These are phyloP conservation scores for Tieghemostelium lacteum DNA, from an alignment of 78 protist genomes.

Conservation along the genomic window DNA sequence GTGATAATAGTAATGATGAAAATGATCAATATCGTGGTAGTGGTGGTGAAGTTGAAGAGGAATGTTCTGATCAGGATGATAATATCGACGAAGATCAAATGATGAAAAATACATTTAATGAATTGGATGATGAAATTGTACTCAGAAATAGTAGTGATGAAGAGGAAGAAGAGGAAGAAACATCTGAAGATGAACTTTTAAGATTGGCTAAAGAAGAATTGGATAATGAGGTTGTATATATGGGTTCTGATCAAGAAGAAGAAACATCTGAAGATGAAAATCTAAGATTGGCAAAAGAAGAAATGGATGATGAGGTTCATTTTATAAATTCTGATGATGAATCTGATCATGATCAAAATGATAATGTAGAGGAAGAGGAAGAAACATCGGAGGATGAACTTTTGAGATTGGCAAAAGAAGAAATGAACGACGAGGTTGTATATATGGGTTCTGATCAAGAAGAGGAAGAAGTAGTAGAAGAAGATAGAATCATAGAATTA, in stretches of 20 bases:
- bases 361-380: constrained; percentile 5
- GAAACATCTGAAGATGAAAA: background rate
- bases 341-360: constrained; percentile 6
- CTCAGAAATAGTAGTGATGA: background rate
- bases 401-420: background rate
- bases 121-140: background rate
- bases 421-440: background rate
- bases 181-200: constrained; percentile 12
- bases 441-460: background rate
- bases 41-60: background rate
- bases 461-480: constrained; percentile 48
- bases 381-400: background rate
- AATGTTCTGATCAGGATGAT: background rate
- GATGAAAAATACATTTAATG: no score
- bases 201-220: background rate
- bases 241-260: background rate
- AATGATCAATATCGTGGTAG: background rate
- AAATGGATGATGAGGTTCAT: background rate
- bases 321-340: background rate
- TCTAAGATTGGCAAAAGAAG: background rate
- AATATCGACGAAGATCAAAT: background rate
- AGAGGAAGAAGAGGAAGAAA: constrained; percentile 1
- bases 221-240: constrained; percentile 2
- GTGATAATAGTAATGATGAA: background rate
- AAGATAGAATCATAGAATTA: background rate